Percentiles rank a stretch among this genome's conserved stretches.
phyloP scores from a whole-genome alignment of 129 eudicot species.

The Lactuca sativa region DNA sequence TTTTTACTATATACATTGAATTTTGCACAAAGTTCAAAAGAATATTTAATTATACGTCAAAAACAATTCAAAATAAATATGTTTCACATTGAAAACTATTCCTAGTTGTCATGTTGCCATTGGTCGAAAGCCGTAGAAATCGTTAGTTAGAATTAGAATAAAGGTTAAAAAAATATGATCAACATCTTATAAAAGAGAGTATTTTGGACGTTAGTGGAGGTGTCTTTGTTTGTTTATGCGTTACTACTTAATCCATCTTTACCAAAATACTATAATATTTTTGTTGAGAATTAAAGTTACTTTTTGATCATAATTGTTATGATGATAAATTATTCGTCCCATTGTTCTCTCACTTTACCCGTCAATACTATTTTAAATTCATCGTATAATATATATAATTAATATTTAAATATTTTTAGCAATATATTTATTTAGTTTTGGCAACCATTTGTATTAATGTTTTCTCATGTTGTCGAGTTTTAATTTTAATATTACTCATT shows the following conservation, averaged over 20 bases:
- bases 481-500: too few relatives aligned
- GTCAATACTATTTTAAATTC: background rate
- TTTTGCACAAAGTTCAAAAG: background rate
- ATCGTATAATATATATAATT: background rate
- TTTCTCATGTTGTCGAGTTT: too few relatives aligned
- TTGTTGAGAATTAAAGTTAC: background rate
- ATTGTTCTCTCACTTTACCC: background rate
- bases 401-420: background rate
- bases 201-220: background rate
- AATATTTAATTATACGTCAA: background rate
- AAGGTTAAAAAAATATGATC: background rate
- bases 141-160: background rate
- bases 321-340: background rate
- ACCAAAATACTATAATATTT: background rate
- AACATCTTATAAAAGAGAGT: background rate
- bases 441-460: too few relatives aligned
- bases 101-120: background rate
- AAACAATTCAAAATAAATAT: too few relatives aligned
- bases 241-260: background rate
- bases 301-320: background rate
- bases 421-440: too few relatives aligned
- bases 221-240: constrained; percentile 16
- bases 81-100: background rate
- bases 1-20: background rate
- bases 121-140: background rate